Evolutionary conservation across 805 yeast genomes (phyloP).

Genomic region (Saccharomyces kudriavzevii): DNA sequence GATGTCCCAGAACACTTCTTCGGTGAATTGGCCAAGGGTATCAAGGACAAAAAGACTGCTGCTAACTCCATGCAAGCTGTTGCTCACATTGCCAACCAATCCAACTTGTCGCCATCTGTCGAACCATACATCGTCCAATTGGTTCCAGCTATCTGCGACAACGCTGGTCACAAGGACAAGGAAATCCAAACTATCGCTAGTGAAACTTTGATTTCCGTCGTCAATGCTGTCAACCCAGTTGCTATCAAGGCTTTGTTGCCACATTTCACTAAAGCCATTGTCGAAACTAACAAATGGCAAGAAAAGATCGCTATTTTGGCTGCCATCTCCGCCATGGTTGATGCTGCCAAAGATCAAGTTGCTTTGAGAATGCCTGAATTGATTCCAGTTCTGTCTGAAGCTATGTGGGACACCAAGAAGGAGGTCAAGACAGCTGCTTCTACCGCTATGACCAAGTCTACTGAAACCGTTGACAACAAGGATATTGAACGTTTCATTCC

Average conservation of each 20-base stretch:
- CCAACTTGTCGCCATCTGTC: slow-evolving; percentile 78
- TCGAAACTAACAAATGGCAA: slow-evolving; percentile 86
- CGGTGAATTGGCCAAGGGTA: slow-evolving; percentile 61
- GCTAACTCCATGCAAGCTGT: slow-evolving; percentile 79
- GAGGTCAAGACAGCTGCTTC: slow-evolving; percentile 97
- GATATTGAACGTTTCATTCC: slow-evolving; percentile 99
- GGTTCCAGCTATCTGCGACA: slow-evolving; percentile 59
- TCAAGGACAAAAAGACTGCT: slow-evolving; percentile 75
- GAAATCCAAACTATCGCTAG: slow-evolving; percentile 67
- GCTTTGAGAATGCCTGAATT: slow-evolving; percentile 99
- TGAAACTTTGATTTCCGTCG: slow-evolving; percentile 67
- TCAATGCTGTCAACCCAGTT: slow-evolving; percentile 80
- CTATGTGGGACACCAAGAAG: slow-evolving; percentile 99
- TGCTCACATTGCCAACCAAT: slow-evolving; percentile 72
- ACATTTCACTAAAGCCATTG: slow-evolving; percentile 59
- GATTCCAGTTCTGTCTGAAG: slow-evolving; percentile 96
- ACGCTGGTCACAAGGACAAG: slow-evolving; percentile 86
- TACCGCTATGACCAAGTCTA: slow-evolving; percentile 88
- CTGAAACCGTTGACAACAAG: slow-evolving; percentile 98
- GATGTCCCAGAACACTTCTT: slow-evolving; percentile 92
- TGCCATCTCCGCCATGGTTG: slow-evolving; percentile 81
- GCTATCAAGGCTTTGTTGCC: slow-evolving; percentile 89
- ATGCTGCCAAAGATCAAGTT: slow-evolving; percentile 88
- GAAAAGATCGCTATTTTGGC: slow-evolving; percentile 89
- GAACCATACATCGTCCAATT: slow-evolving; percentile 90